phyloP scores from a whole-genome alignment of 345 rosid genomes.

The Kandelia obovata region DNA sequence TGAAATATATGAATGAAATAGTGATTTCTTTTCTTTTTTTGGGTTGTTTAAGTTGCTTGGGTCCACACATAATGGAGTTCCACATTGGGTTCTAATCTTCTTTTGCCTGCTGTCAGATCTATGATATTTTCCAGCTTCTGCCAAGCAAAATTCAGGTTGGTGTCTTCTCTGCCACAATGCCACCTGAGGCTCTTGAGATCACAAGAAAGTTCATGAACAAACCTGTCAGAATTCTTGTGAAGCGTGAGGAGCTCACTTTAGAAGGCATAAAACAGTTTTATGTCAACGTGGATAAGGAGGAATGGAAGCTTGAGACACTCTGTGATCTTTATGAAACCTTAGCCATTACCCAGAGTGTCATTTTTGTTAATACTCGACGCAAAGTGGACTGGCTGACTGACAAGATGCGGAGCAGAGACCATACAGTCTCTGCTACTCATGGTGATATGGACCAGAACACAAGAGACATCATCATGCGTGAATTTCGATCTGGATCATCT shows the following conservation, averaged over 20 bases:
- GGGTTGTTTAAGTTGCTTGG: too few species aligned
- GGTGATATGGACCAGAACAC: constrained; percentile 62
- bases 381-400: constrained; percentile 63
- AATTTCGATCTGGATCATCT: constrained; percentile 51
- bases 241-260: constrained; percentile 53
- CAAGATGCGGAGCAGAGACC: constrained; percentile 22
- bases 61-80: too few species aligned
- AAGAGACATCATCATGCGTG: constrained; percentile 50
- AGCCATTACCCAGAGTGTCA: constrained; percentile 50
- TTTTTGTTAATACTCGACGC: constrained; percentile 53
- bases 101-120: constrained; percentile 30
- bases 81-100: neutral
- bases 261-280: constrained; percentile 53
- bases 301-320: constrained; percentile 30
- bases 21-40: too few species aligned
- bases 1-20: too few species aligned
- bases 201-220: constrained; percentile 51
- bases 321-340: constrained; percentile 30
- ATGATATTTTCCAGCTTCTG: constrained; percentile 51
- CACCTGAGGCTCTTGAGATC: constrained; percentile 55
- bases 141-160: constrained; percentile 50
- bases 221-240: constrained; percentile 50
- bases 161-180: constrained; percentile 60
- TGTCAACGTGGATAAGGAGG: constrained; percentile 40
- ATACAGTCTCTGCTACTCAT: constrained; percentile 51